phyloP scores from a whole-genome alignment of 495 filamentous ascomycete species.

The Immersiella caudata region DNA sequence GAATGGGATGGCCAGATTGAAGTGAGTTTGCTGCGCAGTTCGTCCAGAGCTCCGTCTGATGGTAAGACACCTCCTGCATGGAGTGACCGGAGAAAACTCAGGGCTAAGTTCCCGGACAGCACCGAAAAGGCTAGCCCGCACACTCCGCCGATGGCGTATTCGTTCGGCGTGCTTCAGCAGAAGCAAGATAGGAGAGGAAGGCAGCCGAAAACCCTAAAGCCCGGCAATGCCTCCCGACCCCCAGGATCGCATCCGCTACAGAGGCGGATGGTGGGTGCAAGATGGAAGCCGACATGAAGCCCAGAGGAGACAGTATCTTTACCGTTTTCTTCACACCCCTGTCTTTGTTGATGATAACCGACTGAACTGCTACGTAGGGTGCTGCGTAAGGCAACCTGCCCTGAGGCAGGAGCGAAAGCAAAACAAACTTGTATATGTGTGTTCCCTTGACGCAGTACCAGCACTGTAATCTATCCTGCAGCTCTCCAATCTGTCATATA shows the following conservation, averaged over 20 bases:
- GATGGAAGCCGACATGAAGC: not conserved
- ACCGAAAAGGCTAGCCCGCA: too few relatives aligned
- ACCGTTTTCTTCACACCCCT: not conserved
- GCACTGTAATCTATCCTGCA: not conserved
- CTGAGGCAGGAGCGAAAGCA: not conserved
- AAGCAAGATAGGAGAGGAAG: not conserved
- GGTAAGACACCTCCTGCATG: slow-evolving; percentile 18
- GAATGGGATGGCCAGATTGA: not conserved
- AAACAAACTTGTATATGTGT: not conserved
- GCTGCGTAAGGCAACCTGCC: too few relatives aligned
- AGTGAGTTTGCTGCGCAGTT: not conserved
- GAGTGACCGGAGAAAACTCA: not conserved
- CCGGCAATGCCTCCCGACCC: not conserved
- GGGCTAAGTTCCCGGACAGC: not conserved
- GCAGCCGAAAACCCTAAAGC: not conserved
- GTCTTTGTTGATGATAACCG: not conserved
- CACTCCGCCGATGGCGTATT: not conserved
- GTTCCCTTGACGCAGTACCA: not conserved
- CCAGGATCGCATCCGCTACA: too few relatives aligned
- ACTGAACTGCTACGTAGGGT: not conserved
- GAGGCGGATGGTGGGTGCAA: not conserved
- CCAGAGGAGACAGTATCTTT: not conserved
- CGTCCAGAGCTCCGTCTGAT: not conserved
- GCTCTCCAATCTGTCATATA: not conserved
- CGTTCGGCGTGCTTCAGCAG: not conserved